Evolutionary conservation across 202 grass and related monocot species (phyloP).

Genomic region (Carex sylvatica): DNA sequence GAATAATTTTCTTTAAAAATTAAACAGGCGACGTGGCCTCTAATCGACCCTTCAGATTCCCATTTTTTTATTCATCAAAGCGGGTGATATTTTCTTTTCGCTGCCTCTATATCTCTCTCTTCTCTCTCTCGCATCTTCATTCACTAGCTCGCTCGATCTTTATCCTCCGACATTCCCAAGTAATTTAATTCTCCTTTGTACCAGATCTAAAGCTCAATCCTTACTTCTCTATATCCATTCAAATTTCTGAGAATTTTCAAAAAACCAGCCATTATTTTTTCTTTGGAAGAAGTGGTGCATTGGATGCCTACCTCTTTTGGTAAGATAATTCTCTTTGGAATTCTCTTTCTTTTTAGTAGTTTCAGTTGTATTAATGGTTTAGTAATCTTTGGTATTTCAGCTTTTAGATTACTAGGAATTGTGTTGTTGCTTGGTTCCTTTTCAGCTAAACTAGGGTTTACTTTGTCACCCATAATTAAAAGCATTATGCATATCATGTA

Average conservation of each 20-base stretch:
- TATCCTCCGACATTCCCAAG: background rate
- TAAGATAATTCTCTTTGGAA: background rate
- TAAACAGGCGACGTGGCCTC: background rate
- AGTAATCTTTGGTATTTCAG: background rate
- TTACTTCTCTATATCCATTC: background rate
- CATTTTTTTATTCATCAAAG: slow-evolving; percentile 1
- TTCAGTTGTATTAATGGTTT: background rate
- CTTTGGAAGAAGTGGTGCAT: background rate
- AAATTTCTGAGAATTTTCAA: background rate
- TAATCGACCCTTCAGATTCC: background rate
- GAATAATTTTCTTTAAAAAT: background rate
- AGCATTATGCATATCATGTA: background rate
- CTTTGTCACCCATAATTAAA: background rate
- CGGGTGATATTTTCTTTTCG: background rate
- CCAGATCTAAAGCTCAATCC: background rate
- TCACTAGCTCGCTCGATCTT: background rate
- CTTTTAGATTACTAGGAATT: background rate
- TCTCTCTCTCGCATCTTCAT: background rate
- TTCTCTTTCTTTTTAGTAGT: slow-evolving; percentile 5
- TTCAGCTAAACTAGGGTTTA: slow-evolving; percentile 8
- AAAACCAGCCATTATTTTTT: background rate
- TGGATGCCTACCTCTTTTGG: slow-evolving; percentile 2
- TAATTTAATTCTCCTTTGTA: background rate
- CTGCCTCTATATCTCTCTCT: background rate
- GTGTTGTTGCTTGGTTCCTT: background rate